phyloP scores from a whole-genome alignment of 495 filamentous ascomycete species.

The Rhizodiscina lignyota region DNA sequence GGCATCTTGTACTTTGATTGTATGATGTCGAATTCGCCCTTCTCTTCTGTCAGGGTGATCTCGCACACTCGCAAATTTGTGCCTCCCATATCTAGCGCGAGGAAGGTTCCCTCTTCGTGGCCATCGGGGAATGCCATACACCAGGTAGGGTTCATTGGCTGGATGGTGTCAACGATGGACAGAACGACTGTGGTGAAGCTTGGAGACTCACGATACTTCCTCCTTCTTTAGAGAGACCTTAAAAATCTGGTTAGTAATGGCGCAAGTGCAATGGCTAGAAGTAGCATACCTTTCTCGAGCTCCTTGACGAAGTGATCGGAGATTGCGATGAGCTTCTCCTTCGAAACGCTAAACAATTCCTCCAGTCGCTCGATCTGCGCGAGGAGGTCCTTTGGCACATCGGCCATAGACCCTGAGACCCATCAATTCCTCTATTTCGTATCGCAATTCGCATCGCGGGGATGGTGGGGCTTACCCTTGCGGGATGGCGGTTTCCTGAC shows the following conservation, averaged over 20 bases:
- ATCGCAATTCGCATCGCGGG: too few relatives aligned
- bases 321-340: conserved; percentile 69
- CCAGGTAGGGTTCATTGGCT: conserved; percentile 99
- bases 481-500: too few relatives aligned
- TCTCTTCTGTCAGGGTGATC: conserved; percentile 74
- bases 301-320: conserved; percentile 78
- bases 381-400: conserved; percentile 70
- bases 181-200: conserved; percentile 3
- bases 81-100: conserved; percentile 95
- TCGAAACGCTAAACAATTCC: conserved; percentile 66
- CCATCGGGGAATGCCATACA: conserved; percentile 88
- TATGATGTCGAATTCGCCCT: conserved; percentile 95
- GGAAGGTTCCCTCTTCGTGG: conserved; percentile 73
- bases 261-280: neutral
- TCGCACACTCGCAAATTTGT: conserved; percentile 97
- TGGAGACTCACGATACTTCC: conserved; percentile 66
- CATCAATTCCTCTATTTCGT: too few relatives aligned
- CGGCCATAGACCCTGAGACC: conserved; percentile 63
- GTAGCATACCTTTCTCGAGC: conserved; percentile 55
- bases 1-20: conserved; percentile 98
- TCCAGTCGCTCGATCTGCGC: conserved; percentile 76
- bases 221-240: conserved; percentile 71
- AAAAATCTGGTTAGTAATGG: conserved; percentile 1
- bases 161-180: conserved; percentile 4
- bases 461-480: too few relatives aligned